Evolutionary conservation across 306 rosid genomes (phyloP), one percentile per base, ranked within the genome.

Genomic region (Ormosia emarginata): DNA sequence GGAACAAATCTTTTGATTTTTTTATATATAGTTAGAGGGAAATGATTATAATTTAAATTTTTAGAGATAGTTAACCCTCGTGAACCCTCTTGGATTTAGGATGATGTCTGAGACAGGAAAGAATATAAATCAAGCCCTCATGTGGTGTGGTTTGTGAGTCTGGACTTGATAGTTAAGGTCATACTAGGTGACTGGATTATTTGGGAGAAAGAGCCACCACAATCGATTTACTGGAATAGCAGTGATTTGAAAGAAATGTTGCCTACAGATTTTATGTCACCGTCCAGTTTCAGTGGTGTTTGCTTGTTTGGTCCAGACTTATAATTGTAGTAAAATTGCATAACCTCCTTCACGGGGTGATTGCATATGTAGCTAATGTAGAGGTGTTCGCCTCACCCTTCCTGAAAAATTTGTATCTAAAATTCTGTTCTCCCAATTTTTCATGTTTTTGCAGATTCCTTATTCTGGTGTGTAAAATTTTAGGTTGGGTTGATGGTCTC

Each of bases 41-140:
- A 46, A 32, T 4, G 13, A 33, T 61, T 55, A 65, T 55, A 40
- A 3, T 57, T 32, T 71, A 24, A 24, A 49, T 29, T 39, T 52
- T 40, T 46, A 24, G 56, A 47, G 67, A 50, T 62, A n/a, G 58
- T 52, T 52, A 67, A 15, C n/a, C 52, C 34, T 58, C 29, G 67
- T 53, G 44, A 67, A 39, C 10, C 50, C 34, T 49, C 29, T 80
- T 62, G 57, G 32, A 70, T 43, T 63, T 39, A 13, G 75, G 29
- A 43, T 77, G 74, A 15, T 61, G 39, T 49, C n/a, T 52, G 49
- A 41, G 66, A 18, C 58, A 32, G 17, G 24, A 49, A 30, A 7
- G 65, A 72, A 47, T 58, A 24, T 62, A 14, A 67, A 13, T 81
- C 69, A 30, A 32, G 15, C 46, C 67, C 62, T 81, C 80, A 24